Base-by-base conservation (phyloP, 805 yeast species). In the Yarrowia osloensis region DNA sequence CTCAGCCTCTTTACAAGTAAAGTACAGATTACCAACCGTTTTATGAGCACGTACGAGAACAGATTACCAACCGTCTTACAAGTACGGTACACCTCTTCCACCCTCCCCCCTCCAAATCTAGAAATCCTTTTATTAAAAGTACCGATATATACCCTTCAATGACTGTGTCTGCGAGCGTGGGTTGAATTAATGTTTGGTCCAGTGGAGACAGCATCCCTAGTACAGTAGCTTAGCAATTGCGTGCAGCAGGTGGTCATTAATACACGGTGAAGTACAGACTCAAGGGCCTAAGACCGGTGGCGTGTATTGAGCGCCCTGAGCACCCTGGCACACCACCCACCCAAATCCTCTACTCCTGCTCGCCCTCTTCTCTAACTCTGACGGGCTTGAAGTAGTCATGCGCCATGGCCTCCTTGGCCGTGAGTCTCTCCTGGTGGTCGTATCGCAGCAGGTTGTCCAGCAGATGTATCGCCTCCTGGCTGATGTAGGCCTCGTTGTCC, bases 401-500 rank as follows among this genome's bases (percentile, higher is more conserved):
- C 3, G 76, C 84, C 91, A 91, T 85, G 19, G 97, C 96, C 76
- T 92, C 97, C 76, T 84, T 81, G 2, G 97, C 97, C 4, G 97
- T 92, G 68, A 90, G 81, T 74, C 97, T 85, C 73, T 88, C 90
- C 76, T 88, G 93, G 75, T 92, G 97, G 75, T 92, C 97, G 73
- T 90, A 92, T 68, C 88, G 83, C 73, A 92, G 80, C 69, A 92
- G 77, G 66, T 85, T 82, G 73, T 90, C 96, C 69, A 91, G 81
- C 72, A 92, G 84, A 75, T 91, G 96, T 65, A 93, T 79, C 57
- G 90, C 87, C 68, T 90, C 96, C 8, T 84, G 85, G 70, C 85
- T 84, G 28, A 87, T 85, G 71, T 91, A 80, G 71, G 86, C 85
- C 74, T 82, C 83, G 77, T 92, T 94, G 44, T 85, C 85, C 46